Evolutionary conservation across 352 stramenopile genomes (phyloP).

Genomic region (Phytopythium montanum): DNA sequence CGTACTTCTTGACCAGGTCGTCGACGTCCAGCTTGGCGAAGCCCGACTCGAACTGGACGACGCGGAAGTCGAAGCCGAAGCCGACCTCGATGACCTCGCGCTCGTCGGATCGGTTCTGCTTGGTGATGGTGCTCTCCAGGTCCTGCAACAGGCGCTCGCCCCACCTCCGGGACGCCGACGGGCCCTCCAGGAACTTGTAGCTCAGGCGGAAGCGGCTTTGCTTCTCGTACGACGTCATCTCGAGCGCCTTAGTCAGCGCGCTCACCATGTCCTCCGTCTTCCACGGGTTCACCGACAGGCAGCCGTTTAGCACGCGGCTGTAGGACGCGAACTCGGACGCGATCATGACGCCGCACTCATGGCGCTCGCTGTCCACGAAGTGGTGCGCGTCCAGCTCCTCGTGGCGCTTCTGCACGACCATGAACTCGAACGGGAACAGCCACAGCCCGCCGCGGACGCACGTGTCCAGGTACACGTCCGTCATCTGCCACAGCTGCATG

Average conservation of each 20-base stretch:
- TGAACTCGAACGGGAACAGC: conserved; percentile 76
- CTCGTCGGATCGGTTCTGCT: conserved; percentile 29
- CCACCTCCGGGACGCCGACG: conserved; percentile 86
- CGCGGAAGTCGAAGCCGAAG: conserved; percentile 94
- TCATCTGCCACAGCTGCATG: conserved; percentile 64
- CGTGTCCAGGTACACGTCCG: conserved; percentile 67
- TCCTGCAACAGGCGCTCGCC: conserved; percentile 93
- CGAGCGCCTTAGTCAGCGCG: conserved; percentile 53
- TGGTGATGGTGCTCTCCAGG: conserved; percentile 80
- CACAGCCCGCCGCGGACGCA: conserved; percentile 65
- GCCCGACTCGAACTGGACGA: conserved; percentile 94
- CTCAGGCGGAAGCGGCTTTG: conserved; percentile 71
- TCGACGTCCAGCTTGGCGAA: conserved; percentile 93
- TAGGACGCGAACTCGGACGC: conserved; percentile 97
- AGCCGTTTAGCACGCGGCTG: conserved; percentile 95
- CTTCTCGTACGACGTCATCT: conserved; percentile 81
- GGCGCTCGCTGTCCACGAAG: conserved; percentile 19
- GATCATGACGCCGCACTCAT: conserved; percentile 85
- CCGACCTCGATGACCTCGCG: conserved; percentile 87
- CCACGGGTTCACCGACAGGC: conserved; percentile 97
- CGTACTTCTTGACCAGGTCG: conserved; percentile 82
- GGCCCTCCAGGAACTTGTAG: conserved; percentile 82
- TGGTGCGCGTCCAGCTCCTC: conserved; percentile 28
- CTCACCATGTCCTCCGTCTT: conserved; percentile 88
- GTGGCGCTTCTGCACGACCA: conserved; percentile 60